Evolutionary conservation across 106 monocot species (phyloP).

Genomic region (Vanilla planifolia): DNA sequence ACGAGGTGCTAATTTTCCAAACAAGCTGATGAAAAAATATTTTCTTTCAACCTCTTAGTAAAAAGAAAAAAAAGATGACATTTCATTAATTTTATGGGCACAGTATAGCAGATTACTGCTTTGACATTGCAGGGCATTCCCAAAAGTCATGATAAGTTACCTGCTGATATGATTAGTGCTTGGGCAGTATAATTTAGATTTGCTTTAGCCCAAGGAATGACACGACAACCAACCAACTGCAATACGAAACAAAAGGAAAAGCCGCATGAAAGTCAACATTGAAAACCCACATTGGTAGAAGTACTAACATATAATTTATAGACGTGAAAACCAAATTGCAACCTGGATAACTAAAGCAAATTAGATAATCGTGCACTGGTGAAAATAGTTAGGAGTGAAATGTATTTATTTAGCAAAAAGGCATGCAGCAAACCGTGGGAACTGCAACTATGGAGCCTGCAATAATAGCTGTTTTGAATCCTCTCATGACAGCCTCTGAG

Average conservation of each 20-base stretch:
- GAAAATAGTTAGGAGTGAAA: not conserved
- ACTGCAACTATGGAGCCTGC: conserved; percentile 33
- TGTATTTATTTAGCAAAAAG: not conserved
- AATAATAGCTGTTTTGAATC: conserved; percentile 42
- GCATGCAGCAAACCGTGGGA: conserved; percentile 38
- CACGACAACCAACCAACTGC: conserved; percentile 59
- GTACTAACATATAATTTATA: not conserved
- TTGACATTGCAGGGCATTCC: not conserved
- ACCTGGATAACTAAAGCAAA: not conserved
- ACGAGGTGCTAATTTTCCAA: no score
- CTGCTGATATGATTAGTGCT: conserved; percentile 67
- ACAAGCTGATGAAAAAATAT: no score
- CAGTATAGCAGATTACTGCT: not conserved
- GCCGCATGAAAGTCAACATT: not conserved
- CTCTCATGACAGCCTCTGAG: conserved; percentile 42
- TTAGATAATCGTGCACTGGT: not conserved
- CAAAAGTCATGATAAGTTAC: conserved; percentile 17
- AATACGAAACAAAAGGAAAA: conserved; percentile 1
- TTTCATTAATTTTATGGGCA: not conserved
- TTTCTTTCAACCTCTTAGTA: not conserved
- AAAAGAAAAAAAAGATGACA: not conserved
- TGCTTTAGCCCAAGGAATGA: conserved; percentile 79
- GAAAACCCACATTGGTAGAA: no score
- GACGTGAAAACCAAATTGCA: not conserved
- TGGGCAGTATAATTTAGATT: conserved; percentile 79